Conservation (phyloP, 371 early-diverging fungal genomes). For the Mortierella polycephala region DNA sequence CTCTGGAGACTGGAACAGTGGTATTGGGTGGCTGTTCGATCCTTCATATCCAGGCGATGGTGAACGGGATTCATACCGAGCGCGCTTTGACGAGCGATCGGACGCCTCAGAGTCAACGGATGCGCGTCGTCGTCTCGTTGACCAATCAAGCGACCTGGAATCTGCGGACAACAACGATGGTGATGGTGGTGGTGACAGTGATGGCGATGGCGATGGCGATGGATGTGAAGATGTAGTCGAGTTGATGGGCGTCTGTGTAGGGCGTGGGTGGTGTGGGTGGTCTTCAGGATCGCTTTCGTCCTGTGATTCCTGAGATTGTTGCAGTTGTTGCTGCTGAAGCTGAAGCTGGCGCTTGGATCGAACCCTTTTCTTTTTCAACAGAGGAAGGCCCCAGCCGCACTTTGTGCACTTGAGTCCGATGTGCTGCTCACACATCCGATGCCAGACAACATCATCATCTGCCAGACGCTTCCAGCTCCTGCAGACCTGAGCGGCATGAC, state of each 20-base stretch:
- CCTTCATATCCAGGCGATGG: slow-evolving; percentile 12
- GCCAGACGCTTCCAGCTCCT: slow-evolving; percentile 83
- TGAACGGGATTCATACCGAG: slow-evolving; percentile 14
- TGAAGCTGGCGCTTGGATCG: slow-evolving; percentile 22
- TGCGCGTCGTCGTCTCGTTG: slow-evolving; percentile 14
- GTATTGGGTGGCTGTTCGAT: slow-evolving; percentile 1
- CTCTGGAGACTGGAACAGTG: slow-evolving; percentile 33
- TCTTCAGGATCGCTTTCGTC: too few species aligned
- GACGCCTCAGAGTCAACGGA: slow-evolving; percentile 20
- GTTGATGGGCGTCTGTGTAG: too few species aligned
- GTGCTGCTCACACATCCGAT: slow-evolving; percentile 96
- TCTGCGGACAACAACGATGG: neutral
- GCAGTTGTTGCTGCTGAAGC: slow-evolving; percentile 15
- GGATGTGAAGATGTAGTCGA: slow-evolving; percentile 23
- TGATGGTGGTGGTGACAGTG: slow-evolving; percentile 16
- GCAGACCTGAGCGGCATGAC: slow-evolving; percentile 90
- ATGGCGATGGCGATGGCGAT: slow-evolving; percentile 30
- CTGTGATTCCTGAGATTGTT: neutral
- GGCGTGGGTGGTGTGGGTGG: too few species aligned
- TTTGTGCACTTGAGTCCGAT: slow-evolving; percentile 94
- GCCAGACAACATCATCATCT: slow-evolving; percentile 94
- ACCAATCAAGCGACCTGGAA: slow-evolving; percentile 13
- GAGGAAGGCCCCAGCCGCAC: slow-evolving; percentile 96
- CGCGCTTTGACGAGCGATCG: slow-evolving; percentile 25
- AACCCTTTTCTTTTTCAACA: slow-evolving; percentile 64